Conservation (phyloP, 148 eudicot species). For the Chenopodium album region DNA sequence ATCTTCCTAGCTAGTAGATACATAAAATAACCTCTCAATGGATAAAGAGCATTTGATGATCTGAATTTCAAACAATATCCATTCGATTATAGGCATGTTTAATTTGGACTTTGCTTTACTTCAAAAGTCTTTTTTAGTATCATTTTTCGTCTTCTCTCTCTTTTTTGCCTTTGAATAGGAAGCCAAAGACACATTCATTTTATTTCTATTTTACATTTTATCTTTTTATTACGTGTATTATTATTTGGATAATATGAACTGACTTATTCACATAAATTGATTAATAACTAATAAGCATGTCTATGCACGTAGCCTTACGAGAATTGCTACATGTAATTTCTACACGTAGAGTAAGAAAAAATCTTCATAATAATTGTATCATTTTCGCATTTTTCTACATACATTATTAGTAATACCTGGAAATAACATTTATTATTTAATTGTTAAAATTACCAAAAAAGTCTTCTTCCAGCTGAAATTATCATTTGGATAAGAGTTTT, state of each 20-base stretch:
- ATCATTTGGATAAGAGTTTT: not conserved
- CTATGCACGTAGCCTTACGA: not conserved
- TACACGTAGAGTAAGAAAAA: not conserved
- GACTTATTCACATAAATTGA: not conserved
- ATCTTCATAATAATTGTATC: not conserved
- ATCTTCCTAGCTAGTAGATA: not conserved
- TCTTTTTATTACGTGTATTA: no score
- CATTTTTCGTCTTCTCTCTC: not conserved
- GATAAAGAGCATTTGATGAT: no score
- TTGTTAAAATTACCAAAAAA: not conserved
- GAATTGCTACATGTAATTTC: not conserved
- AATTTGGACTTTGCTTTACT: conserved; percentile 2
- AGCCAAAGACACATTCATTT: no score
- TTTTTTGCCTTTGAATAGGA: not conserved
- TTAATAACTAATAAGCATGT: not conserved
- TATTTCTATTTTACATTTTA: no score
- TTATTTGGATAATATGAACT: not conserved
- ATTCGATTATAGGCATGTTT: not conserved
- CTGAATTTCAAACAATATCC: not conserved
- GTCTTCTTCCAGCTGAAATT: not conserved
- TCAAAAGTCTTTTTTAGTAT: not conserved
- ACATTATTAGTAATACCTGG: no score
- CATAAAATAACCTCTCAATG: no score
- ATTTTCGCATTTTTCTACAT: no score
- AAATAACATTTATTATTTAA: no score